Conservation (phyloP, 169 alveolate species). For the Besnoitia besnoiti region DNA sequence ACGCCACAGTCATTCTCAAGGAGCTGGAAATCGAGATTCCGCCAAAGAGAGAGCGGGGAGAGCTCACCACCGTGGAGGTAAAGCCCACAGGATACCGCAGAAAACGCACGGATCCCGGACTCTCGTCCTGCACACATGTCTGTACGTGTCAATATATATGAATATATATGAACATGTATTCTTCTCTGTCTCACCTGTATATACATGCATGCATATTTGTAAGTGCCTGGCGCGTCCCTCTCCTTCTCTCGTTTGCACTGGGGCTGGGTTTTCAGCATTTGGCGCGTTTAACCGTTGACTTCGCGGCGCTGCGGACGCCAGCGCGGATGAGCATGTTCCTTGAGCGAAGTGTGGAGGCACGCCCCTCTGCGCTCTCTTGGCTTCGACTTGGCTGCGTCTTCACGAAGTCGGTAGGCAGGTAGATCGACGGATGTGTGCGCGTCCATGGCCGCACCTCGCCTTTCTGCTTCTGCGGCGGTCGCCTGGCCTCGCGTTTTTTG, state of each 20-base stretch:
- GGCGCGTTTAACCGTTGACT: too few species aligned
- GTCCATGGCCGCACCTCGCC: too few species aligned
- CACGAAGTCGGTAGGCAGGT: too few species aligned
- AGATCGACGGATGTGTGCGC: too few species aligned
- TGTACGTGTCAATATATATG: not conserved
- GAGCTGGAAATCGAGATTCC: slow-evolving; percentile 92
- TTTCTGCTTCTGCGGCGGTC: too few species aligned
- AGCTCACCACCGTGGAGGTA: slow-evolving; percentile 49
- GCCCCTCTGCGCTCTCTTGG: too few species aligned
- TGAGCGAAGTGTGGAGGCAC: too few species aligned
- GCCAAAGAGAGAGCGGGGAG: slow-evolving; percentile 61
- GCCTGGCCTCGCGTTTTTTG: too few species aligned
- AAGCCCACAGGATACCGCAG: not conserved
- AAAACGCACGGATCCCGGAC: not conserved
- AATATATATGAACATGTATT: not conserved
- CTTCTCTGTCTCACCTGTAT: not conserved
- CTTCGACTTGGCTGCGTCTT: too few species aligned
- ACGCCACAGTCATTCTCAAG: slow-evolving; percentile 84
- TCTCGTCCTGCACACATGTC: not conserved
- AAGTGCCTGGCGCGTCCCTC: not conserved
- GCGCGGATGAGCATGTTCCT: too few species aligned
- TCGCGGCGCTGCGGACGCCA: too few species aligned
- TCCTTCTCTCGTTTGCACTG: not conserved
- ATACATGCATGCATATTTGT: not conserved
- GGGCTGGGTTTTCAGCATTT: too few species aligned